Evolutionary conservation across 129 eudicot genomes (phyloP).

Genomic region (Flaveria robusta): DNA sequence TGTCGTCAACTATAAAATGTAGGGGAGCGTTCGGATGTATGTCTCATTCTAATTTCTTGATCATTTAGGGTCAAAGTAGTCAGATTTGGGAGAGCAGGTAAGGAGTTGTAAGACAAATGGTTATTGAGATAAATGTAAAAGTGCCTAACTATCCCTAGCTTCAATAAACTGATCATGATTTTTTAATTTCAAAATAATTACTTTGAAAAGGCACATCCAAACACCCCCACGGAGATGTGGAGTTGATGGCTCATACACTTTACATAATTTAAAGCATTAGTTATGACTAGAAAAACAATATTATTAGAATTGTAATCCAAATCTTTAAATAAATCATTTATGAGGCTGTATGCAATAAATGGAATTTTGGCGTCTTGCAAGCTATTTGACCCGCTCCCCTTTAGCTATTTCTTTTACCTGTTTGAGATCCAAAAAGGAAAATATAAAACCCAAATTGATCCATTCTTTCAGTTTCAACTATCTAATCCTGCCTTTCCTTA

Average conservation of each 20-base stretch:
- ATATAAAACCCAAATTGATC: background rate
- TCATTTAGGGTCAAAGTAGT: background rate
- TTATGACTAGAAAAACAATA: background rate
- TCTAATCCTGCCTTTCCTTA: background rate
- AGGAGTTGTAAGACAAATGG: background rate
- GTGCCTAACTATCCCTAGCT: background rate
- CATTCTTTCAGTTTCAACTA: background rate
- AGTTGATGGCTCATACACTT: background rate
- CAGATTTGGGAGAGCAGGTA: background rate
- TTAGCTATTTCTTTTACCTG: background rate
- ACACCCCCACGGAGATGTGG: background rate
- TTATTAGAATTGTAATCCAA: background rate
- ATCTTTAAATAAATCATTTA: background rate
- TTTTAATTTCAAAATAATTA: too few relatives aligned
- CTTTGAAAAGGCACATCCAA: too few relatives aligned
- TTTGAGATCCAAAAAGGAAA: background rate
- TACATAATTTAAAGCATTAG: background rate
- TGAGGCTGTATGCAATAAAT: background rate
- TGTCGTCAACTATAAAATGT: background rate
- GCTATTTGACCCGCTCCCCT: background rate
- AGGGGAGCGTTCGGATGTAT: background rate
- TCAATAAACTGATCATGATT: background rate
- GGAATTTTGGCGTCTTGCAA: background rate
- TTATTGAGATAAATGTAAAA: background rate
- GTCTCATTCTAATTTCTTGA: background rate